A percentile compares a stretch with the other conserved stretches of the same genome.
Evolutionary conservation across 1,284 basidiomycete species (phyloP).

Genomic region (Pyrrhoderma noxium): DNA sequence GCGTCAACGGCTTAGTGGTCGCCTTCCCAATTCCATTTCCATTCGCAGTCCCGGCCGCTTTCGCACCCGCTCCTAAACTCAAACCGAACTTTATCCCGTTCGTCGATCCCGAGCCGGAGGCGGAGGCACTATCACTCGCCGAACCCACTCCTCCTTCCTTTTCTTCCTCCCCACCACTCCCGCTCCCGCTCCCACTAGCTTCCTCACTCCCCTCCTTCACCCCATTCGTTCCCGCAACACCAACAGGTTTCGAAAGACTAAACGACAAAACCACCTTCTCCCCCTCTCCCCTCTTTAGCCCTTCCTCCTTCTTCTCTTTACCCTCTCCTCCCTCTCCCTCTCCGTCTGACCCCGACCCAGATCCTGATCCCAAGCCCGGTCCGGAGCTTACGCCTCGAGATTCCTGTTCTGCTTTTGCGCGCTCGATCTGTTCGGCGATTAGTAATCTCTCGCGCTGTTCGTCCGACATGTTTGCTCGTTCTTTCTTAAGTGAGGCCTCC

Average conservation of each 20-base stretch:
- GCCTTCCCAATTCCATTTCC: too few species aligned
- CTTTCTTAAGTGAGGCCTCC: constrained; percentile 88
- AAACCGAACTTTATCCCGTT: constrained; percentile 29
- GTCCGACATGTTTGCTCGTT: constrained; percentile 85
- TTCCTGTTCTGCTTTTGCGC: constrained; percentile 46
- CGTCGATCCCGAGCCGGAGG: constrained; percentile 1
- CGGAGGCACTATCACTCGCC: background rate
- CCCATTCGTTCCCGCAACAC: background rate
- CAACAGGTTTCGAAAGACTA: constrained; percentile 32
- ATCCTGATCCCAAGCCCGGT: constrained; percentile 83
- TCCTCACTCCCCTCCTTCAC: too few species aligned
- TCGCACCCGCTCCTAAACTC: too few species aligned
- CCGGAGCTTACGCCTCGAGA: constrained; percentile 60
- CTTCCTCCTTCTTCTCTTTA: constrained; percentile 34
- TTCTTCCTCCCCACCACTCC: constrained; percentile 9
- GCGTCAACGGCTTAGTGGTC: constrained; percentile 23
- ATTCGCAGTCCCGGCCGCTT: too few species aligned
- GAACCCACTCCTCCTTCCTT: too few species aligned
- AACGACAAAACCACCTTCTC: constrained; percentile 71
- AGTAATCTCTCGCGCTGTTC: constrained; percentile 89
- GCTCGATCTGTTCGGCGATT: constrained; percentile 91
- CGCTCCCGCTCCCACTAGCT: too few species aligned
- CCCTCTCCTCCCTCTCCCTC: constrained; percentile 18
- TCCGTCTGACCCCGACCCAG: constrained; percentile 24
- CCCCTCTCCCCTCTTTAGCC: constrained; percentile 67